Evolutionary conservation across 768 basidiomycete species (phyloP).

Genomic region (Pholiota microspora): DNA sequence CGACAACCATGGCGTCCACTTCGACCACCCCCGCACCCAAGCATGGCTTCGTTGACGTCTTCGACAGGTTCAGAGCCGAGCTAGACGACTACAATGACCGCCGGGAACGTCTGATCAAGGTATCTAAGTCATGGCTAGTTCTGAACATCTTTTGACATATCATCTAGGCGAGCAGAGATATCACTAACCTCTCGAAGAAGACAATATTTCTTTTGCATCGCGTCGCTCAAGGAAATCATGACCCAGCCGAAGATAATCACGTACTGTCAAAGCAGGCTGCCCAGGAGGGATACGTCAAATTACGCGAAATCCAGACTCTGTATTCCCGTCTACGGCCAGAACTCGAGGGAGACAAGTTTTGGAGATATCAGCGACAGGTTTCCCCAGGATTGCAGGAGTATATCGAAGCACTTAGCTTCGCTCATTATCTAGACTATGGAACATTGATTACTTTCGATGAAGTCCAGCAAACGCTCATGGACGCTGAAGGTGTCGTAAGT

Average conservation of each 20-base stretch:
- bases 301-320: slow-evolving; percentile 61
- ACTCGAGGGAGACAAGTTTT: slow-evolving; percentile 66
- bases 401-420: slow-evolving; percentile 89
- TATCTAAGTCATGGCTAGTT: slow-evolving; percentile 21
- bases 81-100: slow-evolving; percentile 85
- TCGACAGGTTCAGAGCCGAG: slow-evolving; percentile 64
- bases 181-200: slow-evolving; percentile 91
- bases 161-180: slow-evolving; percentile 73
- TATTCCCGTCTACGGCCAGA: slow-evolving; percentile 64
- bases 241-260: slow-evolving; percentile 23
- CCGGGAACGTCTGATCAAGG: slow-evolving; percentile 90
- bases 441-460: slow-evolving; percentile 64
- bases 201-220: slow-evolving; percentile 92
- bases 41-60: slow-evolving; percentile 26
- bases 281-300: slow-evolving; percentile 51
- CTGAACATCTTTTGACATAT: slow-evolving; percentile 1
- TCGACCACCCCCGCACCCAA: slow-evolving; percentile 13
- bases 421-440: slow-evolving; percentile 75
- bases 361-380: slow-evolving; percentile 73
- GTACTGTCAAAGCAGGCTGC: slow-evolving; percentile 42
- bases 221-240: slow-evolving; percentile 37
- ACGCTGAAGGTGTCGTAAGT: slow-evolving; percentile 61
- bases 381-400: slow-evolving; percentile 92
- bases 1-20: slow-evolving; percentile 16
- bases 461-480: slow-evolving; percentile 64